Base-by-base conservation (phyloP, 441 rosid genomes). In the Capsella rubella region DNA sequence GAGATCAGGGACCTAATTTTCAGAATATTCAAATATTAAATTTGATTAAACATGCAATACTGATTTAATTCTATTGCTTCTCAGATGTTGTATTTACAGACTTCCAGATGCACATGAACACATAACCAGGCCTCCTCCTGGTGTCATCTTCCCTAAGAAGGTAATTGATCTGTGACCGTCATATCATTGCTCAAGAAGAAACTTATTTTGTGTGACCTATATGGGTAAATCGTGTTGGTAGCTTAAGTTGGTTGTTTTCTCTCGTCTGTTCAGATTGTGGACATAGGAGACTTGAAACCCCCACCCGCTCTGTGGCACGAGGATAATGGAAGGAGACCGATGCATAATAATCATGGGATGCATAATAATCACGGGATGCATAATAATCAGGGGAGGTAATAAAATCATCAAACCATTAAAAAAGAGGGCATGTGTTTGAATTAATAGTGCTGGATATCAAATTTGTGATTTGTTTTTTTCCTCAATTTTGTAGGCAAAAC, bases 251-350 rank as follows among this genome's bases (percentile, higher is more conserved):
- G 52, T 31, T 49, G 9, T 50, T 64, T 56, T 47, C 14, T 65
- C 6, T 51, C 6, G 53, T 69, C 66, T 11, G 32, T 75, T 49
- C 84, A 95, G 99, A 84, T 79, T 35, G 96, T 95, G 53, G 51
- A 85, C 47, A 28, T 67, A 7, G 86, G 88, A 67, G 98, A 93
- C 82, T 62, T 95, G 73, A 87, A 93, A 81, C 92, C 95, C 53
- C 88, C 63, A 46, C 90, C 97, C 66, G 82, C 80, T 62, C 80
- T 95, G 69, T 95, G 99, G 99, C 99, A 95, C 70, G 98, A 93
- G 73, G 97, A 95, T 7, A 76, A 81, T 49, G 86, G 95, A 59
- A 83, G 91, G 81, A 82, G 84, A 79, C 91, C 92, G 10, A 84
- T 81, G 88, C 85, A 87, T 74, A 86, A 73, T 74, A 80, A 64